A percentile compares a stretch with the other conserved stretches of the same genome.
phyloP scores from a whole-genome alignment of 2,329 filamentous ascomycete species.

The Orbilia quercus region DNA sequence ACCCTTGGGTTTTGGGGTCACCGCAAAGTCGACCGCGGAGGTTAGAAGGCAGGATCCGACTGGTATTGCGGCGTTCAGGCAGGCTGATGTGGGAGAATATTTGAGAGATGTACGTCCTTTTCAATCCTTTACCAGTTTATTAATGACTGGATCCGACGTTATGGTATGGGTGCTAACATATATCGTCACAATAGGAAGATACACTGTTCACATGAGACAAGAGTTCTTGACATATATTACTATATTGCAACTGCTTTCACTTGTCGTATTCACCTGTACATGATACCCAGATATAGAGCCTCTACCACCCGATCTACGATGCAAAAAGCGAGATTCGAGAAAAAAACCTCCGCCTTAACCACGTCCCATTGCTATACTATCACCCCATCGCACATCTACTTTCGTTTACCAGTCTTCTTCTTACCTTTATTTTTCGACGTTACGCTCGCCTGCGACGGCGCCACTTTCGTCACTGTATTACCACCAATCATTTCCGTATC shows the following conservation, averaged over 20 bases:
- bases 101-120: conserved; percentile 73
- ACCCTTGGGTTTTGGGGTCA: conserved; percentile 88
- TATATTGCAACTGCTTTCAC: neutral
- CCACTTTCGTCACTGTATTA: conserved; percentile 51
- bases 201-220: conserved; percentile 58
- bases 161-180: conserved; percentile 10
- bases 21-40: conserved; percentile 86
- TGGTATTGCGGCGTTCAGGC: conserved; percentile 86
- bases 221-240: conserved; percentile 29
- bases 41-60: conserved; percentile 88
- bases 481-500: conserved; percentile 56
- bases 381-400: conserved; percentile 12
- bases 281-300: conserved; percentile 53
- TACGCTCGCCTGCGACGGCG: conserved; percentile 18
- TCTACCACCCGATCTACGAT: conserved; percentile 34
- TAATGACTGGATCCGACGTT: too few relatives aligned
- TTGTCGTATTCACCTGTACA: conserved; percentile 33
- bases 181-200: conserved; percentile 58
- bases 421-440: conserved; percentile 44
- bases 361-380: neutral
- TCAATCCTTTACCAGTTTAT: too few relatives aligned
- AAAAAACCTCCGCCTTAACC: too few relatives aligned
- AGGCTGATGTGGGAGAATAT: conserved; percentile 95
- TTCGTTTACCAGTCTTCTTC: conserved; percentile 52
- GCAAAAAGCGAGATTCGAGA: neutral